A percentile compares a stretch with the other conserved stretches of the same genome.
Conservation (phyloP, 2,329 filamentous ascomycete genomes). For the Penicillium sp. region DNA sequence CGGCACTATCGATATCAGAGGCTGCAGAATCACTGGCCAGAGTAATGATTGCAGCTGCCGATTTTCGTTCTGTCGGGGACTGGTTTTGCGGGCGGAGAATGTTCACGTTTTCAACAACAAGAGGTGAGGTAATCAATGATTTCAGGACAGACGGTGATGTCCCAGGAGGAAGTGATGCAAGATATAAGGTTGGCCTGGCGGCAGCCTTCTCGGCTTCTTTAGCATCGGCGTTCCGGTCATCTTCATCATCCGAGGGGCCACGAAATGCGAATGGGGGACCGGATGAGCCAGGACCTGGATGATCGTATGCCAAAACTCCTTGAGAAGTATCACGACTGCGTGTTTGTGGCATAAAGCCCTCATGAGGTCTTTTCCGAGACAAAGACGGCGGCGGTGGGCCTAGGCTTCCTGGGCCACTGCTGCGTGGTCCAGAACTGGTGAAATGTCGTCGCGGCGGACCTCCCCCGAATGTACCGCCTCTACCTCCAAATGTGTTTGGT, state of each 20-base stretch:
- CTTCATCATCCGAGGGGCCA: slow-evolving; percentile 47
- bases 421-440: slow-evolving; percentile 47
- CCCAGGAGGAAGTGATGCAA: slow-evolving; percentile 58
- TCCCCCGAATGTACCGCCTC: slow-evolving; percentile 39
- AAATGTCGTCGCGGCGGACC: slow-evolving; percentile 67
- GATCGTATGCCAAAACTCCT: slow-evolving; percentile 48
- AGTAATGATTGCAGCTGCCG: slow-evolving; percentile 77
- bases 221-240: slow-evolving; percentile 44
- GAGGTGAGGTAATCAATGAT: slow-evolving; percentile 53
- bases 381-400: slow-evolving; percentile 47
- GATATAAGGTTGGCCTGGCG: slow-evolving; percentile 59
- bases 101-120: slow-evolving; percentile 74
- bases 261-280: slow-evolving; percentile 47
- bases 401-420: slow-evolving; percentile 56
- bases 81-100: slow-evolving; percentile 63
- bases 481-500: slow-evolving; percentile 34
- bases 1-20: slow-evolving; percentile 79
- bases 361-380: slow-evolving; percentile 50
- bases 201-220: slow-evolving; percentile 52
- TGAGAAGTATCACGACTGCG: slow-evolving; percentile 45
- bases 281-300: slow-evolving; percentile 31
- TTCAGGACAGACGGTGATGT: slow-evolving; percentile 57
- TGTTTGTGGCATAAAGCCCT: slow-evolving; percentile 42
- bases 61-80: slow-evolving; percentile 65
- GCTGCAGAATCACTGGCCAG: slow-evolving; percentile 79